Evolutionary conservation across 1,284 basidiomycete genomes (phyloP).

Genomic region (Limonomyces culmigenus): DNA sequence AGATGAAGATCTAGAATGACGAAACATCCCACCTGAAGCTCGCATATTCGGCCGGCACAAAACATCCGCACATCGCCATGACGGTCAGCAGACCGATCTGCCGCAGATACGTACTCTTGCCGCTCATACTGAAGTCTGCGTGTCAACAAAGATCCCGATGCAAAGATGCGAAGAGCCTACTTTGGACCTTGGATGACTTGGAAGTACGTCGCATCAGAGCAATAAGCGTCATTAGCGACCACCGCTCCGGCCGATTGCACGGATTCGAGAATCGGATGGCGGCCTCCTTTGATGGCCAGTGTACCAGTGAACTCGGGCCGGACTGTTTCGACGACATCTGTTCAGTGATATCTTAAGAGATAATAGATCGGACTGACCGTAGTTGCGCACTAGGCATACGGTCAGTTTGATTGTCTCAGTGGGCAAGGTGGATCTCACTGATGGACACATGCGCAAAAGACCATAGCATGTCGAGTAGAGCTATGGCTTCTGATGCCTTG

Average conservation of each 20-base stretch:
- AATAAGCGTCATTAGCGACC: slow-evolving; percentile 79
- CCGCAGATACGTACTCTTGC: slow-evolving; percentile 85
- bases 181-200: slow-evolving; percentile 83
- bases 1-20: background rate
- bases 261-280: slow-evolving; percentile 75
- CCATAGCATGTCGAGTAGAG: slow-evolving; percentile 73
- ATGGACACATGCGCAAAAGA: slow-evolving; percentile 73
- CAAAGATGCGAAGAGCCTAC: slow-evolving; percentile 25
- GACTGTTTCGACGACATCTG: slow-evolving; percentile 25
- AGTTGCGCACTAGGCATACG: slow-evolving; percentile 48
- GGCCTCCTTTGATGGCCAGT: slow-evolving; percentile 70
- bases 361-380: slow-evolving; percentile 26
- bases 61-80: slow-evolving; percentile 82
- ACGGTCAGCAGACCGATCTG: slow-evolving; percentile 75
- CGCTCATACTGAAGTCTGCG: slow-evolving; percentile 13
- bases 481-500: slow-evolving; percentile 80
- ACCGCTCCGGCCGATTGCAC: slow-evolving; percentile 52
- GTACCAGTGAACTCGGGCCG: slow-evolving; percentile 80
- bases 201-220: slow-evolving; percentile 65
- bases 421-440: slow-evolving; percentile 20
- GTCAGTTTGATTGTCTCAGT: slow-evolving; percentile 1
- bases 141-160: too few species aligned
- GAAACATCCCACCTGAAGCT: slow-evolving; percentile 45
- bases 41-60: slow-evolving; percentile 83
- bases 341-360: background rate